phyloP scores from a whole-genome alignment of 2,329 filamentous ascomycete genomes.

The Hortaea sp. region DNA sequence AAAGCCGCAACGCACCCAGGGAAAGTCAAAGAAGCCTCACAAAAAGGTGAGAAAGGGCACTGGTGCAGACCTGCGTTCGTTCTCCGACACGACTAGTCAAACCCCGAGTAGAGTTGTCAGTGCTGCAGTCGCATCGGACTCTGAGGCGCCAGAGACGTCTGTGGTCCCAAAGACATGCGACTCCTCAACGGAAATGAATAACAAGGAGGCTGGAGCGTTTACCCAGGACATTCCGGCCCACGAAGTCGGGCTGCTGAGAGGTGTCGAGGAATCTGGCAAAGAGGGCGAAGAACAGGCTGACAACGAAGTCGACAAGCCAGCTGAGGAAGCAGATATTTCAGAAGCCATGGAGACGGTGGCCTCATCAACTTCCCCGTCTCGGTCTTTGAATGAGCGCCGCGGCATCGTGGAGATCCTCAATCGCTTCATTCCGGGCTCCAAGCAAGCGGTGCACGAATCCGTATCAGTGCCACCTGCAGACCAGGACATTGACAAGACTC shows the following conservation, averaged over 20 bases:
- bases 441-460: neutral
- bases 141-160: too few species aligned
- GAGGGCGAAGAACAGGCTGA: neutral
- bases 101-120: slow-evolving; percentile 1
- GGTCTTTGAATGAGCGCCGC: neutral
- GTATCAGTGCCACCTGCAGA: neutral
- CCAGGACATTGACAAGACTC: neutral
- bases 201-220: neutral
- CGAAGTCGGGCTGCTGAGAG: neutral
- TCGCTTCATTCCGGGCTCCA: neutral
- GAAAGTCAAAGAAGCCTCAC: slow-evolving; percentile 10
- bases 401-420: neutral
- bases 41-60: slow-evolving; percentile 11
- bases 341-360: neutral
- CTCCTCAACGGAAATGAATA: neutral
- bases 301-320: neutral
- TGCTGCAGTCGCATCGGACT: neutral
- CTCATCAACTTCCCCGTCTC: neutral
- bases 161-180: neutral
- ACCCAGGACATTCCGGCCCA: neutral
- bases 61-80: neutral
- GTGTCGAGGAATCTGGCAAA: neutral
- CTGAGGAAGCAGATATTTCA: neutral
- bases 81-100: neutral
- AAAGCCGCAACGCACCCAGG: slow-evolving; percentile 10